Evolutionary conservation across 2,329 filamentous ascomycete species (phyloP).

Genomic region (Arachnopeziza araneosa): DNA sequence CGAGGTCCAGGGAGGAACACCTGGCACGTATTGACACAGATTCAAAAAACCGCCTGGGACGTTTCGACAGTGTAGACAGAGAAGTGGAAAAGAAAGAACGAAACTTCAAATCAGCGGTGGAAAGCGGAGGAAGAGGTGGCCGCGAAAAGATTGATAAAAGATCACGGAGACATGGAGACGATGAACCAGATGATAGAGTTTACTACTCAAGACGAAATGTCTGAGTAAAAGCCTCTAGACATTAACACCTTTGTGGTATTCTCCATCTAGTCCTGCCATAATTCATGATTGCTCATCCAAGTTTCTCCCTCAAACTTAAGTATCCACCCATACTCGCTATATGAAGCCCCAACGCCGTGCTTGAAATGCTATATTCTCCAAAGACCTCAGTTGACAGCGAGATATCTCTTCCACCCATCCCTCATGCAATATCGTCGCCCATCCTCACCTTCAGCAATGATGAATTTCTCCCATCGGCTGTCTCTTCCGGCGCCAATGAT

Average conservation of each 20-base stretch:
- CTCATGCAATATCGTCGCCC: conserved; percentile 61
- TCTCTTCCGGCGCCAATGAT: conserved; percentile 76
- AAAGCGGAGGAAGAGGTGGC: background rate
- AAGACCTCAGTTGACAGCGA: conserved; percentile 38
- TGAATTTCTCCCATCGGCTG: conserved; percentile 83
- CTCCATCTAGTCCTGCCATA: background rate
- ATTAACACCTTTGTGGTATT: background rate
- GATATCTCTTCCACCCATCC: conserved; percentile 79
- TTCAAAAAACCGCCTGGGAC: background rate
- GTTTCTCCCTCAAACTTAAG: background rate
- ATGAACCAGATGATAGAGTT: background rate
- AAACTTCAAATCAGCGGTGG: too few species aligned
- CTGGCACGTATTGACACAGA: background rate
- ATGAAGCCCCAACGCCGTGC: conserved; percentile 18
- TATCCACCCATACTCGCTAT: background rate
- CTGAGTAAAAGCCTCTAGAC: background rate
- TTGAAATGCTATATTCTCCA: conserved; percentile 12
- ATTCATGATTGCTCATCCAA: background rate
- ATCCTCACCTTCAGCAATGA: conserved; percentile 61
- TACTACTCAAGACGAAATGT: background rate
- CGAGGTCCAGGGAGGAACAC: background rate
- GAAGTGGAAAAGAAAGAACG: background rate
- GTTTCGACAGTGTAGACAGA: background rate
- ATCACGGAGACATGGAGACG: background rate
- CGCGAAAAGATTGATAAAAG: background rate